Evolutionary conservation across 2,329 filamentous ascomycete species (phyloP).

Genomic region (Acephala macrosclerotiorum): DNA sequence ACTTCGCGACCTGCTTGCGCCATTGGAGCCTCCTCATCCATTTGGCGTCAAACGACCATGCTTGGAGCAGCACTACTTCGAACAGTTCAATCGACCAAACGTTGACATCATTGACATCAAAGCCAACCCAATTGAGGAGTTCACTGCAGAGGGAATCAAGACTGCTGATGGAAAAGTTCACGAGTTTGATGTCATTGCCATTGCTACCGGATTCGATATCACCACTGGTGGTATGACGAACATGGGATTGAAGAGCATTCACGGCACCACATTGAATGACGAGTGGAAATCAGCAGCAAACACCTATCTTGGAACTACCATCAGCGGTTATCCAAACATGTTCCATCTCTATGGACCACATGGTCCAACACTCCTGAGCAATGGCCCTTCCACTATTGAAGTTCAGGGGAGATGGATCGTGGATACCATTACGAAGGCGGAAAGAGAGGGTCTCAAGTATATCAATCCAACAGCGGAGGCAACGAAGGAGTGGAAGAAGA

Average conservation of each 20-base stretch:
- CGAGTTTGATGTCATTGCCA: constrained; percentile 42
- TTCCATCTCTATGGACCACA: constrained; percentile 63
- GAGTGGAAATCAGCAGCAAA: constrained; percentile 51
- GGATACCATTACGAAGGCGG: constrained; percentile 57
- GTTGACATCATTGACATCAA: constrained; percentile 52
- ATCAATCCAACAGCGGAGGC: constrained; percentile 58
- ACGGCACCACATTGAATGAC: constrained; percentile 48
- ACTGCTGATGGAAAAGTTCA: constrained; percentile 39
- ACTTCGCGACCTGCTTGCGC: constrained; percentile 36
- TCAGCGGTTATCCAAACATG: constrained; percentile 57
- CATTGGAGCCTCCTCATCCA: constrained; percentile 41
- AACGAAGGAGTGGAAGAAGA: constrained; percentile 56
- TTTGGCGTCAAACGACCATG: constrained; percentile 60
- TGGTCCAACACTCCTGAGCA: constrained; percentile 61
- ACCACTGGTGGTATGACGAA: constrained; percentile 53
- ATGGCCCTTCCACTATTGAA: constrained; percentile 62
- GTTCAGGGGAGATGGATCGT: constrained; percentile 64
- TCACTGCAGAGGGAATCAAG: constrained; percentile 47
- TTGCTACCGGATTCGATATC: constrained; percentile 47
- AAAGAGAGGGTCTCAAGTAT: constrained; percentile 53
- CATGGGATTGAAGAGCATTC: constrained; percentile 52
- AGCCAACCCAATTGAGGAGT: constrained; percentile 49
- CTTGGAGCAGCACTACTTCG: constrained; percentile 57
- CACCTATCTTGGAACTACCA: constrained; percentile 54
- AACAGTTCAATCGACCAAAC: constrained; percentile 53